Conservation (phyloP, 2,329 filamentous ascomycete genomes). For the Hymenoscyphus fraxineus region DNA sequence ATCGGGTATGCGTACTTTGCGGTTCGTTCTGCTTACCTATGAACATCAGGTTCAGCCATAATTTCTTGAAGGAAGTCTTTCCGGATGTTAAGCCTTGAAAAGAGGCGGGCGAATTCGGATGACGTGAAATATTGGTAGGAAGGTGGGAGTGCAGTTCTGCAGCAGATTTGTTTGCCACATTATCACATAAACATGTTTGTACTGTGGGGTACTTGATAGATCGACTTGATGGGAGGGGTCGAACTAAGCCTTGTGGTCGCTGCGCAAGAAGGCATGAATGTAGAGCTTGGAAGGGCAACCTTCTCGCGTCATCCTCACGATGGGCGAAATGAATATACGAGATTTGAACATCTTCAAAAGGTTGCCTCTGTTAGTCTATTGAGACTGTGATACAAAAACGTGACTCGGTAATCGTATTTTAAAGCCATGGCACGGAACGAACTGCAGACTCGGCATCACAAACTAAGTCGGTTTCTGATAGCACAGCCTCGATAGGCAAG, state of each 20-base stretch:
- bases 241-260: not conserved
- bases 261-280: not conserved
- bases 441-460: not conserved
- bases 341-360: not conserved
- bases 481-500: not conserved
- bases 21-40: not conserved
- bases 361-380: not conserved
- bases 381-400: not conserved
- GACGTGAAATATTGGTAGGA: not conserved
- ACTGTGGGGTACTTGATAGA: not conserved
- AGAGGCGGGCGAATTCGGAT: not conserved
- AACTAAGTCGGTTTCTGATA: not conserved
- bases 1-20: not conserved
- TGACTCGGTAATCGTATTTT: not conserved
- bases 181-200: not conserved
- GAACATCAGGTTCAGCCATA: constrained; percentile 60
- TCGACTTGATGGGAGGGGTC: not conserved
- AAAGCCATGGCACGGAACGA: not conserved
- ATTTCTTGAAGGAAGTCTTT: constrained; percentile 37
- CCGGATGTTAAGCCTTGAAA: constrained; percentile 24
- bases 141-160: not conserved
- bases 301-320: not conserved
- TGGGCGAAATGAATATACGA: not conserved
- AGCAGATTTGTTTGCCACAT: not conserved
- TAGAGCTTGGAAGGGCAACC: not conserved